A percentile compares a stretch with the other conserved stretches of the same genome.
phyloP scores from a whole-genome alignment of 192 early-diverging fungal genomes.

The Chytriomyces sp. region DNA sequence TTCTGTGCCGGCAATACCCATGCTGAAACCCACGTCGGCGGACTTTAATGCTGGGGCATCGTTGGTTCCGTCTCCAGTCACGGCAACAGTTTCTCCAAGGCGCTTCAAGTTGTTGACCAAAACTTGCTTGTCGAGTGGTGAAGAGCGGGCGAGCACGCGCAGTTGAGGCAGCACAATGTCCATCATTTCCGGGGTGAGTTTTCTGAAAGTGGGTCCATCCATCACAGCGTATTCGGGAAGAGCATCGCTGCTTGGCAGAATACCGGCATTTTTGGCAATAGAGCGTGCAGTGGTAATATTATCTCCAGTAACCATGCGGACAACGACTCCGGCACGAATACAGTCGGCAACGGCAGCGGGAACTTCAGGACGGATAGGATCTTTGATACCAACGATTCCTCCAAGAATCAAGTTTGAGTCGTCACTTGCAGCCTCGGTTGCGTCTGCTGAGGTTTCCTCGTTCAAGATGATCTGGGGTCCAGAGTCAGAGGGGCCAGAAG shows the following conservation, averaged over 20 bases:
- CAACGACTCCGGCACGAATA: constrained; percentile 86
- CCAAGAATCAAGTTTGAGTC: constrained; percentile 75
- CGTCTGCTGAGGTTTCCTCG: constrained; percentile 59
- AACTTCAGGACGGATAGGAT: constrained; percentile 95
- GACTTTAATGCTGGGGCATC: constrained; percentile 91
- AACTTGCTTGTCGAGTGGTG: constrained; percentile 95
- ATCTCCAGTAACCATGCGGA: constrained; percentile 99
- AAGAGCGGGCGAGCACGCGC: constrained; percentile 92
- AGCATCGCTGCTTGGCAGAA: constrained; percentile 62
- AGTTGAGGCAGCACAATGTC: constrained; percentile 89
- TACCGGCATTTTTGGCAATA: constrained; percentile 93
- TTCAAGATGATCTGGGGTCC: not conserved
- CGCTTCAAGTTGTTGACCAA: constrained; percentile 86
- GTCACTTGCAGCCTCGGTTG: constrained; percentile 55
- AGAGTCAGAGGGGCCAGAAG: not conserved
- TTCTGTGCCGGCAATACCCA: constrained; percentile 99
- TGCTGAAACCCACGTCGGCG: constrained; percentile 97
- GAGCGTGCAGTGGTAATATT: constrained; percentile 90
- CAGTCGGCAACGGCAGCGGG: constrained; percentile 88
- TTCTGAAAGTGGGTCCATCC: constrained; percentile 94
- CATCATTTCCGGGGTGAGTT: constrained; percentile 83
- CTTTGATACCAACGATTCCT: constrained; percentile 95
- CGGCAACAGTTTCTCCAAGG: constrained; percentile 89
- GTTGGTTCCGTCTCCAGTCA: constrained; percentile 99
- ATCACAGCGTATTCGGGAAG: constrained; percentile 80